Percentiles rank a stretch among this genome's conserved stretches.
Conservation (phyloP, 2,329 filamentous ascomycete genomes). For the Fulvia fulva region DNA sequence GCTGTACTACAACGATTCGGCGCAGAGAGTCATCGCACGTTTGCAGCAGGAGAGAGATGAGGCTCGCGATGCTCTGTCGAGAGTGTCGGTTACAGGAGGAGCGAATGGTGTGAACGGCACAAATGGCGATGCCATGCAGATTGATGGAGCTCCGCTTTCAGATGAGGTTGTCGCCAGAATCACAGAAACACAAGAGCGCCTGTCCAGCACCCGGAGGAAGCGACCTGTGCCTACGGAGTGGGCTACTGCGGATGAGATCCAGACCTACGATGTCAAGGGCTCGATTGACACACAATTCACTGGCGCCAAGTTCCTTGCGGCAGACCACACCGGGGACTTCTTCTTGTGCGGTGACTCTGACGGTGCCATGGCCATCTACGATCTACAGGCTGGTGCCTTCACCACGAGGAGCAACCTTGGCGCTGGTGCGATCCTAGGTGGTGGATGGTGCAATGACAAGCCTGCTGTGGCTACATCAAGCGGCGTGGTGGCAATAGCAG, state of each 20-base stretch:
- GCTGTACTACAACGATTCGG: slow-evolving; percentile 94
- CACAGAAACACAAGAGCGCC: slow-evolving; percentile 73
- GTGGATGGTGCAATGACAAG: slow-evolving; percentile 62
- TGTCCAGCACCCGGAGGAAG: slow-evolving; percentile 87
- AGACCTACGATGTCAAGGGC: slow-evolving; percentile 52
- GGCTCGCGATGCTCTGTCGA: slow-evolving; percentile 81
- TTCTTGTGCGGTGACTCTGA: slow-evolving; percentile 72
- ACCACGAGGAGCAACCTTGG: slow-evolving; percentile 62
- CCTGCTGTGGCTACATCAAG: slow-evolving; percentile 70
- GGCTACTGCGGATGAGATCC: slow-evolving; percentile 71
- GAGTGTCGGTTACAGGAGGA: slow-evolving; percentile 65
- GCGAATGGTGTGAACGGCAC: slow-evolving; percentile 38
- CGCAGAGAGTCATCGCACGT: slow-evolving; percentile 89
- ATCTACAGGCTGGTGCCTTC: slow-evolving; percentile 71
- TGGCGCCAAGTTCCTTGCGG: slow-evolving; percentile 54
- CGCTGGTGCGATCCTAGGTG: slow-evolving; percentile 63
- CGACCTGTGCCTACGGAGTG: slow-evolving; percentile 79
- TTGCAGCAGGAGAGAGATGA: slow-evolving; percentile 90
- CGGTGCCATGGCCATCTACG: slow-evolving; percentile 72
- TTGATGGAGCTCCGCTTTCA: slow-evolving; percentile 75
- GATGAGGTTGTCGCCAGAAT: slow-evolving; percentile 68
- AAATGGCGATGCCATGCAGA: slow-evolving; percentile 83
- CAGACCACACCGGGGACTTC: slow-evolving; percentile 59
- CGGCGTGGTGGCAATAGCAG: slow-evolving; percentile 75
- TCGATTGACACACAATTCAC: slow-evolving; percentile 57